phyloP scores from a whole-genome alignment of 2,329 filamentous ascomycete species.

The Cordyceps fumosorosea region DNA sequence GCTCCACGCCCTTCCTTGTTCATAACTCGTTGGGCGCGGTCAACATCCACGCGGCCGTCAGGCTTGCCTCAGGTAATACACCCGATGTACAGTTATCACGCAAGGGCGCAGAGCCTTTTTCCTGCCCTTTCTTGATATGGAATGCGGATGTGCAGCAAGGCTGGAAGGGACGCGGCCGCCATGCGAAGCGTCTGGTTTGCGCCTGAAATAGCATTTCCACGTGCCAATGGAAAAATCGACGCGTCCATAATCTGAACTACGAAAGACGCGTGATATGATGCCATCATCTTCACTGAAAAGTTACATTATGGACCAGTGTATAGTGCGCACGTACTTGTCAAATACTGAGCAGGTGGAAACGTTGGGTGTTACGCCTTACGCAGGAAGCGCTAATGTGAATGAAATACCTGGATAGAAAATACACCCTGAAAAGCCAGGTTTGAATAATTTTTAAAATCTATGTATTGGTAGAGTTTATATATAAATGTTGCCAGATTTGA shows the following conservation, averaged over 20 bases:
- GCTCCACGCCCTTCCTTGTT: conserved; percentile 9
- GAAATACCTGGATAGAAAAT: too few species aligned
- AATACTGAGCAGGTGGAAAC: too few species aligned
- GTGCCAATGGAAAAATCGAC: not conserved
- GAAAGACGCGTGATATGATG: not conserved
- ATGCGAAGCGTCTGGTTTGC: not conserved
- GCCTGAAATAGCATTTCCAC: too few species aligned
- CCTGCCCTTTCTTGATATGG: not conserved
- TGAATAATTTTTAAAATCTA: too few species aligned
- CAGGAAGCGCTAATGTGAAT: too few species aligned
- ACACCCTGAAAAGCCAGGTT: too few species aligned
- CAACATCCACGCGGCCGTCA: conserved; percentile 3
- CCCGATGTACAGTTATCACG: not conserved
- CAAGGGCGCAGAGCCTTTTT: not conserved
- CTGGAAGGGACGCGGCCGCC: not conserved
- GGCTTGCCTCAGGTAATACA: not conserved
- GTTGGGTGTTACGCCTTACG: too few species aligned
- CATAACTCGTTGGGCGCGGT: not conserved
- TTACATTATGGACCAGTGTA: not conserved
- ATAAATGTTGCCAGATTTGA: too few species aligned
- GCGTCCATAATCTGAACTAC: not conserved
- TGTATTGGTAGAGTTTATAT: too few species aligned
- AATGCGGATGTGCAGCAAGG: not conserved
- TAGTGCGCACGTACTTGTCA: not conserved
- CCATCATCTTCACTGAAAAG: not conserved